Percentiles rank a stretch among this genome's conserved stretches.
phyloP scores from a whole-genome alignment of 73 alveolate genomes.

The Uronychia setigera region DNA sequence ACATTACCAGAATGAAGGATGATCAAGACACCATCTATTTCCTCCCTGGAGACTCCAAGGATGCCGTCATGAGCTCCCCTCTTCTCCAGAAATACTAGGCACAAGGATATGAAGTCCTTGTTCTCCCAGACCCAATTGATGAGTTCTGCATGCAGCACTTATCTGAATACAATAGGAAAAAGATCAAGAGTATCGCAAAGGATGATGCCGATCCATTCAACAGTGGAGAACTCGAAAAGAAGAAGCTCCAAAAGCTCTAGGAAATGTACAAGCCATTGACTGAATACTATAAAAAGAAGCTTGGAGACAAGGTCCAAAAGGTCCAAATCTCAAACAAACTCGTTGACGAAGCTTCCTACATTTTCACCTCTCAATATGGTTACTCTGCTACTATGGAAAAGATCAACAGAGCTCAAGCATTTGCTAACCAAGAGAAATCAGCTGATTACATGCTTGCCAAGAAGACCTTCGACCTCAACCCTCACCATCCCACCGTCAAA shows the following conservation, averaged over 20 bases:
- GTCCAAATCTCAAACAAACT: slow-evolving; percentile 89
- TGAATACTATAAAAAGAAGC: slow-evolving; percentile 94
- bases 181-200: slow-evolving; percentile 94
- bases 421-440: slow-evolving; percentile 87
- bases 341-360: slow-evolving; percentile 88
- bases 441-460: slow-evolving; percentile 86
- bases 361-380: slow-evolving; percentile 94
- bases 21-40: slow-evolving; percentile 98
- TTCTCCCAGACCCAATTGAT: slow-evolving; percentile 98
- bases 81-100: slow-evolving; percentile 91
- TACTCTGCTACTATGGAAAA: slow-evolving; percentile 98
- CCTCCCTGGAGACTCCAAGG: slow-evolving; percentile 98
- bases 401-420: slow-evolving; percentile 97
- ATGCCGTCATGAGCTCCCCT: slow-evolving; percentile 93
- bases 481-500: slow-evolving; percentile 96
- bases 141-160: slow-evolving; percentile 96
- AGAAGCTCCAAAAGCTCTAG: slow-evolving; percentile 90
- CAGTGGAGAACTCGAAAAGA: slow-evolving; percentile 82
- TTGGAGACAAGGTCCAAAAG: slow-evolving; percentile 86
- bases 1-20: slow-evolving; percentile 95
- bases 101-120: slow-evolving; percentile 93
- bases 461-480: slow-evolving; percentile 96
- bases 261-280: slow-evolving; percentile 94
- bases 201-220: slow-evolving; percentile 94
- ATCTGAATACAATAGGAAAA: slow-evolving; percentile 93